These are phyloP conservation scores for Beauveria bassiana DNA, from an alignment of 2,329 filamentous ascomycete species.

Conservation along the genomic window DNA sequence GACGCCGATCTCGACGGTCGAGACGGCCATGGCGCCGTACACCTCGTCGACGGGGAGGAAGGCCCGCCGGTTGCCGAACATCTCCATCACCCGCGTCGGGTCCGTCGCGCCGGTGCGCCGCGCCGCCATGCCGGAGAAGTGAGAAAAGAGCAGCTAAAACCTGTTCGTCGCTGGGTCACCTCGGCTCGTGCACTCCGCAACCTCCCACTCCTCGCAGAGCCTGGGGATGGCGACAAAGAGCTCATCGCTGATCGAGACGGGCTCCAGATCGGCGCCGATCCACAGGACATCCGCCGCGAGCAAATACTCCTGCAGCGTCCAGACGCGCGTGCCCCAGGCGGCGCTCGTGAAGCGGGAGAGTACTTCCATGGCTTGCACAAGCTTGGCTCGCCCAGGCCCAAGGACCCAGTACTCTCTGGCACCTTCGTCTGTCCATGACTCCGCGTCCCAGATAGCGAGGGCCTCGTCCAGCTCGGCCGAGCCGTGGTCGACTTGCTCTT, in stretches of 20 bases:
- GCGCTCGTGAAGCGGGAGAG: neutral
- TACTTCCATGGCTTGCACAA: neutral
- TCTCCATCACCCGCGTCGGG: neutral
- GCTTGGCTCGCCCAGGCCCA: neutral
- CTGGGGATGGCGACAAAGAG: neutral
- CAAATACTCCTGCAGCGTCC: slow-evolving; percentile 1
- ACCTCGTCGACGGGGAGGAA: slow-evolving; percentile 1
- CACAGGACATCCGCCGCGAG: neutral
- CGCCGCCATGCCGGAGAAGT: neutral
- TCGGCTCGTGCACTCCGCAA: neutral
- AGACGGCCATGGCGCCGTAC: slow-evolving; percentile 1
- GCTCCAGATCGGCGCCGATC: neutral
- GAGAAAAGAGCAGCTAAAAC: slow-evolving; percentile 1
- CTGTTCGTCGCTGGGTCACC: neutral
- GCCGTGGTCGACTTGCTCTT: neutral
- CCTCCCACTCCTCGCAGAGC: neutral
- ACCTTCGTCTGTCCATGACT: neutral
- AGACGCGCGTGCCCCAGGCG: neutral
- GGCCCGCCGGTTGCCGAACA: neutral
- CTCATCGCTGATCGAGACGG: neutral
- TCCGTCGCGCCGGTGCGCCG: neutral
- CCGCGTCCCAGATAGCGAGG: neutral
- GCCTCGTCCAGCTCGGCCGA: neutral
- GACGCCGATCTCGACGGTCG: neutral
- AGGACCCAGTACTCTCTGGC: neutral